These are phyloP conservation scores for Isatis lusitanica DNA, from an alignment of 441 rosid species.

Conservation along the genomic window DNA sequence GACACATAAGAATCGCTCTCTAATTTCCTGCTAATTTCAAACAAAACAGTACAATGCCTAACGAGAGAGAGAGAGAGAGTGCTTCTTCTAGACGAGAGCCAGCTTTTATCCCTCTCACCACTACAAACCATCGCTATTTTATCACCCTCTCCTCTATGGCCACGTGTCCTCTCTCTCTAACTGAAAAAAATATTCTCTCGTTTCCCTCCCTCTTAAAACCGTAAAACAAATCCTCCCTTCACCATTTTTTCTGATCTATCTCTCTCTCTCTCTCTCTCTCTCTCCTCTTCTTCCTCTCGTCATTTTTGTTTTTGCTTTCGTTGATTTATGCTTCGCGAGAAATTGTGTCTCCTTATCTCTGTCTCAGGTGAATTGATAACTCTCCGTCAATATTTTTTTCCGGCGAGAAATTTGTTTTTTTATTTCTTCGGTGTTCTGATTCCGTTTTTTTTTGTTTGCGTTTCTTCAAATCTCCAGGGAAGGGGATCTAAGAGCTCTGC, in stretches of 20 bases:
- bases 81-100: neutral
- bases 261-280: neutral
- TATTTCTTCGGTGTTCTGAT: neutral
- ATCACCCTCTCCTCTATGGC: neutral
- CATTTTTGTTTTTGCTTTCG: neutral
- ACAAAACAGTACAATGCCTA: neutral
- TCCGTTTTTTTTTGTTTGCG: neutral
- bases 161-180: constrained; percentile 30
- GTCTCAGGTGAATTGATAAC: constrained; percentile 13
- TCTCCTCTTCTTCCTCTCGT: neutral
- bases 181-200: constrained; percentile 26
- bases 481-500: constrained; percentile 33
- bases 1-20: constrained; percentile 3
- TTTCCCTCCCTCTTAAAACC: constrained; percentile 34
- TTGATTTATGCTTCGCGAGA: constrained; percentile 27
- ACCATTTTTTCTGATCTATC: constrained; percentile 5
- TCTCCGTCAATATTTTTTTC: neutral
- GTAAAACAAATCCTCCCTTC: neutral
- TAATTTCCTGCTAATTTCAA: neutral
- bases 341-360: constrained; percentile 23
- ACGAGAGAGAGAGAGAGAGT: neutral
- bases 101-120: neutral
- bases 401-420: neutral
- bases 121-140: neutral
- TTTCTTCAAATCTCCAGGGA: constrained; percentile 23